A percentile compares a stretch with the other conserved stretches of the same genome.
These are phyloP conservation scores for Marchantia paleacea DNA, from an alignment of 225 moss, liverwort and hornwort genomes.

Conservation along the genomic window DNA sequence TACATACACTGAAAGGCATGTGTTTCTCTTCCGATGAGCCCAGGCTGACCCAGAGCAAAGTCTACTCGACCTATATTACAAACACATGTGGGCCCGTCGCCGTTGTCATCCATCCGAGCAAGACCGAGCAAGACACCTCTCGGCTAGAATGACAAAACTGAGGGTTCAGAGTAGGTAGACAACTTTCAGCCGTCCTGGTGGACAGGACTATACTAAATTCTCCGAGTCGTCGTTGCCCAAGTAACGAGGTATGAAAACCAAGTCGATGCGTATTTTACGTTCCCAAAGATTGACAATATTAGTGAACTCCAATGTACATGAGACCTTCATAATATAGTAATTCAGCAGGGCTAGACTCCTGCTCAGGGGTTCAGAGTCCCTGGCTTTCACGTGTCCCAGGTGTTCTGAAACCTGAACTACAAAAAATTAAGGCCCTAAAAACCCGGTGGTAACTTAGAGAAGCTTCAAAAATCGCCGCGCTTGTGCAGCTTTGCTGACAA, in stretches of 20 bases:
- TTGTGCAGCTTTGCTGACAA: constrained; percentile 1
- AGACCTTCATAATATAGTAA: background rate
- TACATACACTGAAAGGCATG: background rate
- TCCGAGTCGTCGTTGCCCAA: background rate
- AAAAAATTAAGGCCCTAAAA: background rate
- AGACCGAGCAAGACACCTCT: too few relatives aligned
- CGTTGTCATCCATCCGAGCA: background rate
- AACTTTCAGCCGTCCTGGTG: too few relatives aligned
- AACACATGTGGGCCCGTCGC: background rate
- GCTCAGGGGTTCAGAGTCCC: constrained; percentile 2
- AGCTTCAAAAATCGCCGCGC: background rate
- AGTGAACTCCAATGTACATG: constrained; percentile 9
- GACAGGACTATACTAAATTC: background rate
- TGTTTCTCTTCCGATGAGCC: background rate
- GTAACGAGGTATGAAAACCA: background rate
- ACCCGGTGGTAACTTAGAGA: constrained; percentile 8
- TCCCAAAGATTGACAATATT: background rate
- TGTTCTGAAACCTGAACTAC: constrained; percentile 1
- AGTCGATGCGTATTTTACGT: background rate
- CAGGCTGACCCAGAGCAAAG: background rate
- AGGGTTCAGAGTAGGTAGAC: background rate
- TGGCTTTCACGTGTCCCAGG: background rate
- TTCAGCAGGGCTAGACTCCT: constrained; percentile 1
- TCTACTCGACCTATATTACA: constrained; percentile 1
- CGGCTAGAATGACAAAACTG: background rate